Conservation (phyloP, 768 basidiomycete genomes). For the Rhizopogon salebrosus region DNA sequence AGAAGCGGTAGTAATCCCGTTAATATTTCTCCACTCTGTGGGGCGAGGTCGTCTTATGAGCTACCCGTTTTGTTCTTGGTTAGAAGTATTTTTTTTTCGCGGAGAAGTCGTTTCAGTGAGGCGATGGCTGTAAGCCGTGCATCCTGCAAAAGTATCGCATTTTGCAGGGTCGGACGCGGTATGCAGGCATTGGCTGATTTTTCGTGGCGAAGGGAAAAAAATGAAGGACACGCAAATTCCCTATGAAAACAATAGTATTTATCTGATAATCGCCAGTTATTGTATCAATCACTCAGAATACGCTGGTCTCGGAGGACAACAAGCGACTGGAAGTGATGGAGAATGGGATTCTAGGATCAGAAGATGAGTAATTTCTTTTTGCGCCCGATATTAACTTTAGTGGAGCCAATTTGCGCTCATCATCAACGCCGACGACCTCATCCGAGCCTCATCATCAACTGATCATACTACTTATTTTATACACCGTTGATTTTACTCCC, state of each 20-base stretch:
- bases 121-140: neutral
- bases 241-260: neutral
- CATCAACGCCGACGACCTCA: neutral
- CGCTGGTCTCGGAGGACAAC: neutral
- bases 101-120: neutral
- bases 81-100: neutral
- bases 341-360: neutral
- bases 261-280: neutral
- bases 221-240: neutral
- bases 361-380: no score
- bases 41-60: neutral
- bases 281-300: no score
- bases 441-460: neutral
- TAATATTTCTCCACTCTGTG: neutral
- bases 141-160: neutral
- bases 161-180: neutral
- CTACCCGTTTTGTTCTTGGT: neutral
- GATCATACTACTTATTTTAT: neutral
- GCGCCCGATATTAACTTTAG: no score
- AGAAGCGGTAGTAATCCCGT: neutral
- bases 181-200: neutral
- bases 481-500: neutral
- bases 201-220: neutral
- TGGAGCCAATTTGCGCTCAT: no score
- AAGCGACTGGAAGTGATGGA: neutral